phyloP scores from a whole-genome alignment of 2,329 filamentous ascomycete genomes.

The Apiospora pterosperma region DNA sequence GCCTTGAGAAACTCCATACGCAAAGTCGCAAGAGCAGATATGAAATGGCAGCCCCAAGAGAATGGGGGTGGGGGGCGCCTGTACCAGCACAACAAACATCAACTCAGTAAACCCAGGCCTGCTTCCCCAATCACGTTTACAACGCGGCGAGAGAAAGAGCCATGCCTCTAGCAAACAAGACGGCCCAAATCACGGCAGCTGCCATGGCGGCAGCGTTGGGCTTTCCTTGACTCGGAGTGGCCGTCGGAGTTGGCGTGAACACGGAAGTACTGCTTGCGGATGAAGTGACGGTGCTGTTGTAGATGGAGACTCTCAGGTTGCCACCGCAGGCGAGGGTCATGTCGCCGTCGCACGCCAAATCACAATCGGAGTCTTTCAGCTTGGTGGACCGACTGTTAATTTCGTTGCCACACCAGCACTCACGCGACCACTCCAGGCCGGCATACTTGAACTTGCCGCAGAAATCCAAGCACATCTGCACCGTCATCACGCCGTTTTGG shows the following conservation, averaged over 20 bases:
- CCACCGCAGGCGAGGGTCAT: conserved; percentile 51
- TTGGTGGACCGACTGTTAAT: conserved; percentile 44
- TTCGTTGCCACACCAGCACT: conserved; percentile 57
- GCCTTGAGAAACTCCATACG: background rate
- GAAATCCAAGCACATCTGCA: conserved; percentile 46
- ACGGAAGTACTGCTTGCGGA: background rate
- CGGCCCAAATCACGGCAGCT: background rate
- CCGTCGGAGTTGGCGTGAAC: background rate
- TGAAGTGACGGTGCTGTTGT: conserved; percentile 20
- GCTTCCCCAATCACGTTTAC: background rate
- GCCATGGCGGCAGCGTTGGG: background rate
- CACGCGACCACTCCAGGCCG: conserved; percentile 52
- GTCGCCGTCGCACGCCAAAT: conserved; percentile 52
- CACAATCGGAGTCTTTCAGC: conserved; percentile 45
- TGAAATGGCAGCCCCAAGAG: background rate
- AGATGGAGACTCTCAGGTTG: conserved; percentile 44
- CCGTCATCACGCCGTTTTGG: conserved; percentile 45
- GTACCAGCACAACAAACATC: background rate
- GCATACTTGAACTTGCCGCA: conserved; percentile 48
- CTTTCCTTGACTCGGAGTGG: background rate
- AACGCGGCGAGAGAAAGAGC: background rate
- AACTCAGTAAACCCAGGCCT: background rate
- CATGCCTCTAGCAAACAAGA: conserved; percentile 1
- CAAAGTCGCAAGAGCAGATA: background rate
- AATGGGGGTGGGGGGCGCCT: background rate